phyloP scores from a whole-genome alignment of 805 yeast species.

The Kodamaea laetipori region DNA sequence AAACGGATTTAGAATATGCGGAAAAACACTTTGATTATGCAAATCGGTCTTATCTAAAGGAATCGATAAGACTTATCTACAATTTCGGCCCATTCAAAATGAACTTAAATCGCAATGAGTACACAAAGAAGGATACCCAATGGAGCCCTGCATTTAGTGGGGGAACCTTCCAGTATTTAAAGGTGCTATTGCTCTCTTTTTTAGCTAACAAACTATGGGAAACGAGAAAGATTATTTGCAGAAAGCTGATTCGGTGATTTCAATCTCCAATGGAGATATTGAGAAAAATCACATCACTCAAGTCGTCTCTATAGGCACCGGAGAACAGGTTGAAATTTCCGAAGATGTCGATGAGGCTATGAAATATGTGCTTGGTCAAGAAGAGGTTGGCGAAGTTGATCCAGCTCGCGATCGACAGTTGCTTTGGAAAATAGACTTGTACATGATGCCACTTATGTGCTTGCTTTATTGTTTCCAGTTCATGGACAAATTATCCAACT shows the following conservation, averaged over 20 bases:
- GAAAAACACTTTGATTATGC: no score
- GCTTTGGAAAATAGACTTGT: conserved; percentile 53
- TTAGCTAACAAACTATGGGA: neutral
- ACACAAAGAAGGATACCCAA: neutral
- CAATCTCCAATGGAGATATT: conserved; percentile 6
- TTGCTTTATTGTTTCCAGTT: conserved; percentile 52
- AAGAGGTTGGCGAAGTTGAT: conserved; percentile 1
- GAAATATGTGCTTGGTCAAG: conserved; percentile 35
- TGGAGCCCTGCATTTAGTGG: no score
- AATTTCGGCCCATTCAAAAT: no score
- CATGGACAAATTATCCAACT: conserved; percentile 59
- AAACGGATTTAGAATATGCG: no score
- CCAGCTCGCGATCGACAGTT: conserved; percentile 36
- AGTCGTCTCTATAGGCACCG: conserved; percentile 20
- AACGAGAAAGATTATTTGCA: neutral
- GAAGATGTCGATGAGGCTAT: conserved; percentile 51
- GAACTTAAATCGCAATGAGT: neutral
- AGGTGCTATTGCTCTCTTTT: no score
- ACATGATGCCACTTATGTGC: conserved; percentile 53
- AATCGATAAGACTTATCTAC: no score
- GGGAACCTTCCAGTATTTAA: no score
- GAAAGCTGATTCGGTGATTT: conserved; percentile 1
- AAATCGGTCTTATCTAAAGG: no score
- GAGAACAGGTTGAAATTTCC: conserved; percentile 26
- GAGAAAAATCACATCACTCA: conserved; percentile 20